A percentile compares a stretch with the other conserved stretches of the same genome.
phyloP scores from a whole-genome alignment of 306 rosid genomes.

The Vachellia collinsii region DNA sequence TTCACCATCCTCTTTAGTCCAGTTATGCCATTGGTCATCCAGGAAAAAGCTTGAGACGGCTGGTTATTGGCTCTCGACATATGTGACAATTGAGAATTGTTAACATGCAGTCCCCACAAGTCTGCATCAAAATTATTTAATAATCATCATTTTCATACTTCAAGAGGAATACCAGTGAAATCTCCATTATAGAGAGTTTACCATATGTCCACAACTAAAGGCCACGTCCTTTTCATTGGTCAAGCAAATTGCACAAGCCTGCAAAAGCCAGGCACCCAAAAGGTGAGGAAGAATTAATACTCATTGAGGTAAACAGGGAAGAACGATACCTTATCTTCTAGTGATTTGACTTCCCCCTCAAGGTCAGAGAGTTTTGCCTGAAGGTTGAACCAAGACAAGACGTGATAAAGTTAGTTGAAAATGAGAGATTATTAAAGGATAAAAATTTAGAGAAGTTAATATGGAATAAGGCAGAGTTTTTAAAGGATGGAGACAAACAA shows the following conservation, averaged over 20 bases:
- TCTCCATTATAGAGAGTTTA: not conserved
- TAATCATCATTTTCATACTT: not conserved
- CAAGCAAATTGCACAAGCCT: not conserved
- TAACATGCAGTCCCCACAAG: not conserved
- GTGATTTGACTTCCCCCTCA: not conserved
- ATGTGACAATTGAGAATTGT: not conserved
- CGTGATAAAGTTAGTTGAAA: not conserved
- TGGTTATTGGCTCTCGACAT: not conserved
- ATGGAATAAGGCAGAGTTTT: not conserved
- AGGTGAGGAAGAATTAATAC: not conserved
- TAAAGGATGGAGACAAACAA: not conserved
- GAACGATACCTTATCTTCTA: constrained; percentile 5
- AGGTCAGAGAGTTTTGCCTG: constrained; percentile 21
- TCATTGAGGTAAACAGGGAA: not conserved
- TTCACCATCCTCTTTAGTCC: not conserved
- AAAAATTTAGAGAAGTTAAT: too few species aligned
- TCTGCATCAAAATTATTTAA: not conserved
- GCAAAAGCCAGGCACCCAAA: not conserved
- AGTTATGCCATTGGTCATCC: not conserved
- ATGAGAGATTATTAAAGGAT: not conserved
- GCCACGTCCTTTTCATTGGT: not conserved
- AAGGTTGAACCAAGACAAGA: not conserved
- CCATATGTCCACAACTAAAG: not conserved
- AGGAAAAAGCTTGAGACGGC: not conserved
- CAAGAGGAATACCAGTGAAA: not conserved